Evolutionary conservation across 805 yeast species (phyloP).

Genomic region (Saturnispora dispora): DNA sequence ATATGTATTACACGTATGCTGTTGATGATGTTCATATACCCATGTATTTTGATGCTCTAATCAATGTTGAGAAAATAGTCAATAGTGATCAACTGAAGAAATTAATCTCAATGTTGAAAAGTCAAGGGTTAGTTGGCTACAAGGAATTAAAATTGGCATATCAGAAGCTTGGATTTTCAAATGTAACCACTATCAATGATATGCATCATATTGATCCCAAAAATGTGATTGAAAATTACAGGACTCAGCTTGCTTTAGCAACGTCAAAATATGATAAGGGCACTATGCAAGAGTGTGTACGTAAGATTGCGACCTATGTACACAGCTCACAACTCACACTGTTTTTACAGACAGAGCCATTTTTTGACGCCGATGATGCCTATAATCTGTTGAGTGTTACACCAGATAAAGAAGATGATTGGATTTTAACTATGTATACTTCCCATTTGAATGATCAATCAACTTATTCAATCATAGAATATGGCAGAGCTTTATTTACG

Average conservation of each 20-base stretch:
- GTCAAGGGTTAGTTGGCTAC: slow-evolving; percentile 45
- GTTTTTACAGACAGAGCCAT: slow-evolving; percentile 39
- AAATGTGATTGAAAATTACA: slow-evolving; percentile 22
- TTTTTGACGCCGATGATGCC: slow-evolving; percentile 38
- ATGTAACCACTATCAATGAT: slow-evolving; percentile 16
- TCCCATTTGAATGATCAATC: slow-evolving; percentile 45
- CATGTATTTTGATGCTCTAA: slow-evolving; percentile 49
- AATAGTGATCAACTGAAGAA: slow-evolving; percentile 32
- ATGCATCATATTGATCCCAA: slow-evolving; percentile 19
- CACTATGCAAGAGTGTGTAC: slow-evolving; percentile 32
- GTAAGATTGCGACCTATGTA: slow-evolving; percentile 31
- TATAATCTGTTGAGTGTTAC: slow-evolving; percentile 43
- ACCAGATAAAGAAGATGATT: slow-evolving; percentile 54
- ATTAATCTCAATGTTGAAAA: slow-evolving; percentile 37
- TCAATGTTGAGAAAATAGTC: slow-evolving; percentile 35
- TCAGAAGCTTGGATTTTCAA: slow-evolving; percentile 22
- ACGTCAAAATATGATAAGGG: slow-evolving; percentile 18
- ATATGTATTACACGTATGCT: slow-evolving; percentile 34
- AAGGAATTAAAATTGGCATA: slow-evolving; percentile 31
- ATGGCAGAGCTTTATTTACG: slow-evolving; percentile 51
- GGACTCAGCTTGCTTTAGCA: slow-evolving; percentile 19
- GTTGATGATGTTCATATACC: slow-evolving; percentile 40
- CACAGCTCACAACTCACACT: slow-evolving; percentile 28
- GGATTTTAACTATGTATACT: slow-evolving; percentile 66
- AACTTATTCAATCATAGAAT: slow-evolving; percentile 32